Evolutionary conservation across 2,329 filamentous ascomycete species (phyloP).

Genomic region (Akanthomyces dipterigenus): DNA sequence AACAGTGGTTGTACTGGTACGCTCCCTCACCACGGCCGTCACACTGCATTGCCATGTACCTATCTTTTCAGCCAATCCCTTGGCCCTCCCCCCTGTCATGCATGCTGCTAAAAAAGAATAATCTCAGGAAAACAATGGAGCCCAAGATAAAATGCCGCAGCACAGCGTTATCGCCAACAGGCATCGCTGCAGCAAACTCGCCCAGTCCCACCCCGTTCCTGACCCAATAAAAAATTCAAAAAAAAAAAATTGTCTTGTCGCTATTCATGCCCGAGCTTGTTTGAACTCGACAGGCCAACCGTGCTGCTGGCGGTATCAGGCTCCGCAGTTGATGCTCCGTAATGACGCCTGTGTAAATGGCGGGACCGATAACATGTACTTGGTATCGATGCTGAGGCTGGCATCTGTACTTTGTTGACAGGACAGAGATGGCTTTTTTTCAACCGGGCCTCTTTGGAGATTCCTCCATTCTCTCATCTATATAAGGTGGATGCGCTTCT

Average conservation of each 20-base stretch:
- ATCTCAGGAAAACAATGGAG: slow-evolving; percentile 4
- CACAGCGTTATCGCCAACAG: slow-evolving; percentile 9
- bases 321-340: slow-evolving; percentile 11
- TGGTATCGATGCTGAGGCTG: slow-evolving; percentile 1
- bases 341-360: slow-evolving; percentile 12
- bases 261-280: background rate
- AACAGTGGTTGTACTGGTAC: background rate
- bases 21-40: background rate
- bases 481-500: slow-evolving; percentile 6
- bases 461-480: background rate
- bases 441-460: background rate
- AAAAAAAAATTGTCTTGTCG: background rate
- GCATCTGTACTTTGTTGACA: slow-evolving; percentile 7
- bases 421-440: background rate
- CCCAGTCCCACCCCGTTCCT: background rate
- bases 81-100: background rate
- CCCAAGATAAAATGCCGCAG: slow-evolving; percentile 13
- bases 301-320: slow-evolving; percentile 8
- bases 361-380: slow-evolving; percentile 9
- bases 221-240: background rate
- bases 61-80: background rate
- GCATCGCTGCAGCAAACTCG: background rate
- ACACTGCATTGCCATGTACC: background rate
- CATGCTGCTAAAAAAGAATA: background rate
- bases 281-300: background rate